Base-by-base conservation (phyloP, 192 early-diverging fungal genomes). In the Linnemannia elongata region DNA sequence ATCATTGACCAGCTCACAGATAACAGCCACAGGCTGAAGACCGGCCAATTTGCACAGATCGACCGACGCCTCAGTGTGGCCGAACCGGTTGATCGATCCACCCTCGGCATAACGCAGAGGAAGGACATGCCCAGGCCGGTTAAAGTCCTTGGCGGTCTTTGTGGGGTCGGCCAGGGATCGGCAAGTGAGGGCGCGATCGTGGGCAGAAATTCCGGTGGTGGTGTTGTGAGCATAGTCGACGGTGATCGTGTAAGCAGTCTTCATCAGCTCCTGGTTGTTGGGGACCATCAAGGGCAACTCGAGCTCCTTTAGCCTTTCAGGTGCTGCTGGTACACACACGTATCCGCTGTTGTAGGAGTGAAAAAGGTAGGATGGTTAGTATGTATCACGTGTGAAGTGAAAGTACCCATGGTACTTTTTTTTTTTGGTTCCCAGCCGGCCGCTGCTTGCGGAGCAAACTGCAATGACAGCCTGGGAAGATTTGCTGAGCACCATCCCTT, bases 161-260 rank as follows among this genome's bases (percentile, higher is more conserved):
- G 83, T 82, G 33, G 94, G 93, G 82, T 97, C 90, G 18, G 97
- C 97, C 18, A 99, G 84, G 6, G 95, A 92, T 2, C 91, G 82
- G 33, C 95, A 93, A 6, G 99, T 99, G 70, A 91, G 82, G 60
- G 96, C 91, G 47, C 99, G 94, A 82, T 99, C 99, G 66, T 93
- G 91, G 0, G 97, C 98, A 8, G 97, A 98, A 75, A 99, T 99
- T 17, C 98, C 99, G 4, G 99, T 99, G 4, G 96, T 96, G 52
- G 96, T 96, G 24, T 93, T 91, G 70, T 94, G 91, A 1, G 92
- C 90, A 54, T 94, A 96, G 78, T 99, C 98, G 7, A 98, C 95
- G 1, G 96, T 95, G 49, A 99, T 89, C 0, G 97, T 98, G 82
- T 99, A 99, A 13, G 97, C 97, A 30, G 99, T 99, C 76, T 95